These are phyloP conservation scores for Fusarium sororula DNA, from an alignment of 2,329 filamentous ascomycete genomes.

Conservation along the genomic window DNA sequence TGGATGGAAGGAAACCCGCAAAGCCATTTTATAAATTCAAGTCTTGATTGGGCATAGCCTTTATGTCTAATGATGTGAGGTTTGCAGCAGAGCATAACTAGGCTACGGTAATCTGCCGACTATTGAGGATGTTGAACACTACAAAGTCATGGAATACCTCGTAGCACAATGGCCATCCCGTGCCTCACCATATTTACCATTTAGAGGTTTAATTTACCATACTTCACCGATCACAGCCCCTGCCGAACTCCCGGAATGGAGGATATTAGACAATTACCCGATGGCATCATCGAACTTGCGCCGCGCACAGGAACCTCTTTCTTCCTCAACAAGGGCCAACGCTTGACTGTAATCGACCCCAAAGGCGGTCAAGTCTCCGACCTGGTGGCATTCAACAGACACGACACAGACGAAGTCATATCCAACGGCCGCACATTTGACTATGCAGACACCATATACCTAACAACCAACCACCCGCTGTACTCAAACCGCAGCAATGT, in stretches of 20 bases:
- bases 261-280: neutral
- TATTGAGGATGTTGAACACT: rapidly evolving
- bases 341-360: neutral
- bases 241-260: neutral
- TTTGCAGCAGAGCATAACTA: neutral
- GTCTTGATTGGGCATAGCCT: neutral
- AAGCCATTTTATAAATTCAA: no score
- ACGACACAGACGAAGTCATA: neutral
- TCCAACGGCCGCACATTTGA: neutral
- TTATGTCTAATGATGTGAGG: neutral
- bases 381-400: neutral
- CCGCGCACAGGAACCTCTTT: neutral
- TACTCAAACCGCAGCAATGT: neutral
- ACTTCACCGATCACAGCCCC: neutral
- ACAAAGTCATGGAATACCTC: neutral
- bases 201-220: rapidly evolving
- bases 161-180: neutral
- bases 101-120: neutral
- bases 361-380: neutral
- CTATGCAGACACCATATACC: neutral
- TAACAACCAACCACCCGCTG: neutral
- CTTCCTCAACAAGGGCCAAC: neutral
- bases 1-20: neutral
- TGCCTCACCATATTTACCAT: neutral
- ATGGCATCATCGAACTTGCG: neutral